phyloP scores from a whole-genome alignment of 1,284 basidiomycete species.

The Malassezia equina region DNA sequence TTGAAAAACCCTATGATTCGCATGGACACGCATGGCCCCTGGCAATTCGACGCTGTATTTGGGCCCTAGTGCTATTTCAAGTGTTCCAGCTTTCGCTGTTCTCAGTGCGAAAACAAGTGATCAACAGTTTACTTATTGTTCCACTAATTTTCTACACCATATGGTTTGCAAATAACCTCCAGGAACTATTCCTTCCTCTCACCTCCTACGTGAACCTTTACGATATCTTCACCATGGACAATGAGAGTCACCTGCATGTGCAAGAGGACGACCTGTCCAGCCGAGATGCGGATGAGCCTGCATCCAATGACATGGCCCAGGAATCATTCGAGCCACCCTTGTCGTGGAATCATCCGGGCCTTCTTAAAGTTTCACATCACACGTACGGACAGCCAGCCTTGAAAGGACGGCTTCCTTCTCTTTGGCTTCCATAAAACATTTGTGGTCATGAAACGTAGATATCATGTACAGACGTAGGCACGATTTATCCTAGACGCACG shows the following conservation, averaged over 20 bases:
- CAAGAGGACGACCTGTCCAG: neutral
- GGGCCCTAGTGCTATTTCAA: conserved; percentile 44
- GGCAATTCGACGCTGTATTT: conserved; percentile 44
- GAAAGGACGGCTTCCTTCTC: conserved; percentile 34
- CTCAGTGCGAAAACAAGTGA: conserved; percentile 65
- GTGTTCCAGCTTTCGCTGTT: conserved; percentile 57
- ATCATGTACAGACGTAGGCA: neutral
- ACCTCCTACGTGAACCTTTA: conserved; percentile 57
- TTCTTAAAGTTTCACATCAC: conserved; percentile 28
- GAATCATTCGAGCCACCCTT: conserved; percentile 31
- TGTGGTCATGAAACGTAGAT: neutral
- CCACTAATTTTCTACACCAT: conserved; percentile 69
- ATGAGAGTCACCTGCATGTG: conserved; percentile 3
- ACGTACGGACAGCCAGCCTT: conserved; percentile 42
- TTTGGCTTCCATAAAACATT: conserved; percentile 32
- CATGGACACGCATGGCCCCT: conserved; percentile 84
- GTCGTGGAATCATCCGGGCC: conserved; percentile 31
- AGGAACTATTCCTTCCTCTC: conserved; percentile 63
- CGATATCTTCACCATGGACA: conserved; percentile 28
- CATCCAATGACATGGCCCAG: neutral
- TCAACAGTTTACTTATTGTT: conserved; percentile 65
- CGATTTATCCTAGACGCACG: conserved; percentile 7
- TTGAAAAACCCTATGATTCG: conserved; percentile 85
- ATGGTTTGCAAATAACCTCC: conserved; percentile 68
- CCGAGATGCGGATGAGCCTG: conserved; percentile 3